These are phyloP conservation scores for Kwoniella bestiolae DNA, from an alignment of 768 basidiomycete genomes.

Conservation along the genomic window DNA sequence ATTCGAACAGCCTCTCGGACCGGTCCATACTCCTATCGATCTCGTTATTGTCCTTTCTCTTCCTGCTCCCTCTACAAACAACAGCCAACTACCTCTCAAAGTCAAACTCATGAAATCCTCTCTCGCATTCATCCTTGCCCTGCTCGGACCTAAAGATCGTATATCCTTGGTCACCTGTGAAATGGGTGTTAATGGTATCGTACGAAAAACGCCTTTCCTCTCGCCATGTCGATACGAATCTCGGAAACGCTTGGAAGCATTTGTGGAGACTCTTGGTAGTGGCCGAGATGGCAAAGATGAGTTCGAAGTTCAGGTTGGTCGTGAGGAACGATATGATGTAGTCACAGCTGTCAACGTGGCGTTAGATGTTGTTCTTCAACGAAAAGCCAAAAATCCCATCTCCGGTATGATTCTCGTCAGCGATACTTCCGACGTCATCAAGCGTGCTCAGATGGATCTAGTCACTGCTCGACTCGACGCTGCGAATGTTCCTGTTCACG, in stretches of 20 bases:
- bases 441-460: conserved; percentile 96
- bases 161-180: conserved; percentile 91
- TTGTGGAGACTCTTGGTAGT: conserved; percentile 70
- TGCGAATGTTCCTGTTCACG: conserved; percentile 94
- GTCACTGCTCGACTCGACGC: conserved; percentile 96
- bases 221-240: conserved; percentile 71
- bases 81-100: conserved; percentile 64
- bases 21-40: conserved; percentile 85
- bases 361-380: conserved; percentile 90
- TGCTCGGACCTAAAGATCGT: conserved; percentile 76
- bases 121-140: conserved; percentile 81
- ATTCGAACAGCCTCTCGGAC: conserved; percentile 77
- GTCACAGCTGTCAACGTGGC: conserved; percentile 98
- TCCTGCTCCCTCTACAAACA: conserved; percentile 59
- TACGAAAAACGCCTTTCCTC: conserved; percentile 94
- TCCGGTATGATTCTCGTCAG: conserved; percentile 92
- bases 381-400: conserved; percentile 85
- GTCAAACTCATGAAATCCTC: conserved; percentile 84
- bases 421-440: conserved; percentile 87
- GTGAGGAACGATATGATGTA: conserved; percentile 94
- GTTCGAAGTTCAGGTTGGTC: conserved; percentile 71
- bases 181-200: conserved; percentile 76
- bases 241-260: conserved; percentile 70
- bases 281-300: conserved; percentile 62
- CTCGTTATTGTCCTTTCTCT: conserved; percentile 89